Percentiles rank a stretch among this genome's conserved stretches.
Conservation (phyloP, 768 basidiomycete genomes). For the Tulasnella sp. region DNA sequence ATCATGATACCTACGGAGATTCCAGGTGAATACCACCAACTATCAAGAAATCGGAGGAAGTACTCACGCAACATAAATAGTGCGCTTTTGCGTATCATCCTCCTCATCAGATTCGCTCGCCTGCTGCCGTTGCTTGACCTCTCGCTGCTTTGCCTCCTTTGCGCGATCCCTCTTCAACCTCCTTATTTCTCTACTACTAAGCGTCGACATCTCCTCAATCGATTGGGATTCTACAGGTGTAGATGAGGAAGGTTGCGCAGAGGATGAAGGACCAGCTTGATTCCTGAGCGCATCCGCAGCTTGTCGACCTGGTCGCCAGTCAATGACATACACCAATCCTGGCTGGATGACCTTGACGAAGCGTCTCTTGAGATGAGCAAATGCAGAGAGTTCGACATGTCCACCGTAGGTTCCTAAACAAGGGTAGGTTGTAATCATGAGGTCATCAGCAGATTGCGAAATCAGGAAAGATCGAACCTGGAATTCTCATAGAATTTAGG, state of each 20-base stretch:
- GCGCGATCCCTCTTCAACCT: conserved; percentile 1
- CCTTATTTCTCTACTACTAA: background rate
- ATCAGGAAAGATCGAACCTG: conserved; percentile 32
- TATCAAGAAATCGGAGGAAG: conserved; percentile 14
- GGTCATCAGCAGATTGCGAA: background rate
- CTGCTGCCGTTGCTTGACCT: background rate
- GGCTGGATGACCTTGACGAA: conserved; percentile 91
- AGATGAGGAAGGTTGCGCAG: too few relatives aligned
- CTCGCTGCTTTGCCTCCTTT: conserved; percentile 4
- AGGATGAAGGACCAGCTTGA: background rate
- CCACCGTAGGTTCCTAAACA: conserved; percentile 72
- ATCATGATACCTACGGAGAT: conserved; percentile 47
- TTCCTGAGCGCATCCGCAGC: background rate
- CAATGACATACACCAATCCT: conserved; percentile 79
- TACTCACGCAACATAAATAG: background rate
- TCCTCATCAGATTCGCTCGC: background rate
- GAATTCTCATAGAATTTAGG: conserved; percentile 63
- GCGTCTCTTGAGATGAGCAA: conserved; percentile 62
- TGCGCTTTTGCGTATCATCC: background rate
- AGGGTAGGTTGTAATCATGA: background rate
- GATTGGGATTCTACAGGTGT: background rate
- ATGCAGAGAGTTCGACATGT: conserved; percentile 86
- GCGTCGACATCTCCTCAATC: background rate
- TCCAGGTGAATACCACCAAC: conserved; percentile 27
- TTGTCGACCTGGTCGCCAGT: conserved; percentile 47